phyloP scores from a whole-genome alignment of 495 filamentous ascomycete genomes.

The Aspergillus avenaceus region DNA sequence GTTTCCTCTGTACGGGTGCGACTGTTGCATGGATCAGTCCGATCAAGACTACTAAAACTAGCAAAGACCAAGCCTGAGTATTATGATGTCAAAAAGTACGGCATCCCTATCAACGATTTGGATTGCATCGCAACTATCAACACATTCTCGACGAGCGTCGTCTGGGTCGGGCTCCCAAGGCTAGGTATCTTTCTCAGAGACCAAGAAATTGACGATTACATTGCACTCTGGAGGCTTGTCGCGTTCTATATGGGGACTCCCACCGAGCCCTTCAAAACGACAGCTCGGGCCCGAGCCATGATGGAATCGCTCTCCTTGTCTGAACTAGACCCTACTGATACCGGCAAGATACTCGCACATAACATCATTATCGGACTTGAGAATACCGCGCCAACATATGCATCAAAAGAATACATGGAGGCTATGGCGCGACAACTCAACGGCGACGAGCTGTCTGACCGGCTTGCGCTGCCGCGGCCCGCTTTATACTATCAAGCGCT shows the following conservation, averaged over 20 bases:
- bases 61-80: slow-evolving; percentile 52
- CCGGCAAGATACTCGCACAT: slow-evolving; percentile 58
- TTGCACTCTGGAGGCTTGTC: slow-evolving; percentile 73
- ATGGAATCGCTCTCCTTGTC: slow-evolving; percentile 62
- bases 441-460: slow-evolving; percentile 55
- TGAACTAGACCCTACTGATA: slow-evolving; percentile 60
- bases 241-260: slow-evolving; percentile 69
- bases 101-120: slow-evolving; percentile 70
- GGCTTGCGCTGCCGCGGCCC: slow-evolving; percentile 54
- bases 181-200: slow-evolving; percentile 63
- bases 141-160: slow-evolving; percentile 61
- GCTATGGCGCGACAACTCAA: slow-evolving; percentile 68
- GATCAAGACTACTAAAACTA: slow-evolving; percentile 60
- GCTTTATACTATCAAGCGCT: slow-evolving; percentile 54
- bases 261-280: slow-evolving; percentile 50
- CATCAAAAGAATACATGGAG: slow-evolving; percentile 57
- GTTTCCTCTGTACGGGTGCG: slow-evolving; percentile 68
- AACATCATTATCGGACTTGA: slow-evolving; percentile 69
- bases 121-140: slow-evolving; percentile 68
- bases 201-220: slow-evolving; percentile 64
- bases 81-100: slow-evolving; percentile 55
- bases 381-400: slow-evolving; percentile 58
- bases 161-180: slow-evolving; percentile 65
- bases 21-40: slow-evolving; percentile 68
- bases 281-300: slow-evolving; percentile 49